Base-by-base conservation (phyloP, 2,329 filamentous ascomycete genomes). In the Aspergillus sp. region DNA sequence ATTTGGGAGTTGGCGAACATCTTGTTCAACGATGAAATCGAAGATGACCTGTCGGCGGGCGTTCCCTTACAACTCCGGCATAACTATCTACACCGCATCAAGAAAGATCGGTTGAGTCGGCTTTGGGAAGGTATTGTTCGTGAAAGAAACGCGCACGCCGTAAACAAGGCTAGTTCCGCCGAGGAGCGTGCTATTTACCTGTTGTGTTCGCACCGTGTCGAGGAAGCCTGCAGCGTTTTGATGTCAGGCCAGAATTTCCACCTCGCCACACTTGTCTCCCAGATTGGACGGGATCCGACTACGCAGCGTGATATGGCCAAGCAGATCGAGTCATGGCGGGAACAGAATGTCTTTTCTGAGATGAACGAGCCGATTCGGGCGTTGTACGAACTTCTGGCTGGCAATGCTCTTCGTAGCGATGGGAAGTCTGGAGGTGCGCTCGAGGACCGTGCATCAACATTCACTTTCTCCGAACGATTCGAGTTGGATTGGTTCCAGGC, bases 401-500 rank as follows among this genome's bases (percentile, higher is more conserved):
- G 96, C 39, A 95, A 97, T 63, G 87, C 91, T n/a, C 88, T 90
- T 62, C 84, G 88, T 27, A 93, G 90, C 58, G 85, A 92, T 64
- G 95, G 93, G 11, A 88, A 89, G 69, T 68, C 72, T 2, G 88
- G 86, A 63, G 87, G 84, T 6, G 85, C 90, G 1, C 77, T 88
- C 8, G 95, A 98, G 73, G 91, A 98, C 74, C 87, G 90, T 45
- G 84, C 89, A 40, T 84, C 87, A 14, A 88, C 88, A 0, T 96
- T 99, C 70, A 83, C 87, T 54, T 90, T 99, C 63, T 90, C 91
- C 1, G 84, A 90, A 66, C 87, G 88, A 47, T 99, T 97, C 71
- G 86, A 86, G 4, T 81, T 99, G 37, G 90, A 96, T 71, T 99
- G 95, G 95, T 88, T 91, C 72, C 93, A 96, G 70, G 88, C 93